Evolutionary conservation across 768 basidiomycete species (phyloP), one percentile per base, ranked within the genome.

Genomic region (Macrolepiota albuminosa): DNA sequence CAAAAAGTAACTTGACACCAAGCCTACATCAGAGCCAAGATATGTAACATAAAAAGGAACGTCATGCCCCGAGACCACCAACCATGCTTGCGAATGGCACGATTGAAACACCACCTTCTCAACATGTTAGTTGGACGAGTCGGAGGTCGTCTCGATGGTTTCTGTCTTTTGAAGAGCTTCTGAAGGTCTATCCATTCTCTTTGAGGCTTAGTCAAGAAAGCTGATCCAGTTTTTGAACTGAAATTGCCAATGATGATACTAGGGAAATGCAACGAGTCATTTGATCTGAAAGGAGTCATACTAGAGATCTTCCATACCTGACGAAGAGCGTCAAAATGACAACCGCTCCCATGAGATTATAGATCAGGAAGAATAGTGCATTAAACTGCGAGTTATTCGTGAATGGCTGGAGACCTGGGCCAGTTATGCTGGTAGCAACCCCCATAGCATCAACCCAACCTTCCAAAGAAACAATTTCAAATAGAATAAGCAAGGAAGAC

Each of bases 211-310:
- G 95, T 97, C 36, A 96, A 73, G 50, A 95, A 83, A 1, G 95
- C 94, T 4, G 85, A 83, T 16, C 95, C 95, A 2, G 93, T 95
- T 62, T 89, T 87, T 2, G 86, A 83, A 52, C 86, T 87, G 74
- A 97, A 97, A 71, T 95, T 95, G 49, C 88, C 88, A 68, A 98
- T 97, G 74, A 98, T 97, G 71, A 98, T 92, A 79, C 93, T 96
- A 60, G 16, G 60, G 58, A 61, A 50, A 63, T 21, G 52, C 42
- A 3, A 26, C 6, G 50, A 69, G n/a, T 69, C 65, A 40, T 54
- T 45, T 47, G 45, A 1, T 6, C 46, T 43, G 37, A 33, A 57
- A 2, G 45, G 10, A 16, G 6, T 36, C 40, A n/a, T 51, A 26
- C 42, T 57, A 45, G 39, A 31, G 61, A 11, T 7, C 7, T 9